phyloP scores from a whole-genome alignment of 2,329 filamentous ascomycete genomes.

The Trichoderma hamatum region DNA sequence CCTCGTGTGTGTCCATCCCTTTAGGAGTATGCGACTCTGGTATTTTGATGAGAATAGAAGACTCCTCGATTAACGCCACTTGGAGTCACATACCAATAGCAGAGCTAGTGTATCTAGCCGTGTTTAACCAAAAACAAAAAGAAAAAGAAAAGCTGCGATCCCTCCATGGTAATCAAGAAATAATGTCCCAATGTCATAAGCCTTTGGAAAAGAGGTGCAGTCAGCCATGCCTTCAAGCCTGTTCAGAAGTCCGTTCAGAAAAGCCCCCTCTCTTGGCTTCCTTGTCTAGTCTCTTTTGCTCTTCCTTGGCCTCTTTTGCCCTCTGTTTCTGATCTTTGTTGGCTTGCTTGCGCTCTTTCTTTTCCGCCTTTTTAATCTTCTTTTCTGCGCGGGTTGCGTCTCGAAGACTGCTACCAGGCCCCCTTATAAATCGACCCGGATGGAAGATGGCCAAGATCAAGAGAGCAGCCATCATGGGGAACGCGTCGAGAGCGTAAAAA shows the following conservation, averaged over 20 bases:
- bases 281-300: conserved; percentile 1
- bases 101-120: not conserved
- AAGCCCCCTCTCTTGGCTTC: not conserved
- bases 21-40: not conserved
- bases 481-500: conserved; percentile 13
- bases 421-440: not conserved
- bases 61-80: not conserved
- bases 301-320: not conserved
- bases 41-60: not conserved
- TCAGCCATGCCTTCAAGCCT: not conserved
- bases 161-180: not conserved
- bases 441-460: conserved; percentile 8
- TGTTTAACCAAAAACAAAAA: not conserved
- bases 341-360: not conserved
- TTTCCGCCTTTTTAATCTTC: conserved; percentile 2
- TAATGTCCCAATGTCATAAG: not conserved
- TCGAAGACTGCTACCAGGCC: conserved; percentile 11
- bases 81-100: not conserved
- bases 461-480: conserved; percentile 9
- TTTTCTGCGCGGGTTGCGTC: not conserved
- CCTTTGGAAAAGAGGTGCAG: not conserved
- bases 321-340: not conserved
- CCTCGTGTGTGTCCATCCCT: not conserved
- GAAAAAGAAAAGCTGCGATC: not conserved
- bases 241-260: not conserved